Conservation (phyloP, 441 rosid species). For the Isatis lusitanica region DNA sequence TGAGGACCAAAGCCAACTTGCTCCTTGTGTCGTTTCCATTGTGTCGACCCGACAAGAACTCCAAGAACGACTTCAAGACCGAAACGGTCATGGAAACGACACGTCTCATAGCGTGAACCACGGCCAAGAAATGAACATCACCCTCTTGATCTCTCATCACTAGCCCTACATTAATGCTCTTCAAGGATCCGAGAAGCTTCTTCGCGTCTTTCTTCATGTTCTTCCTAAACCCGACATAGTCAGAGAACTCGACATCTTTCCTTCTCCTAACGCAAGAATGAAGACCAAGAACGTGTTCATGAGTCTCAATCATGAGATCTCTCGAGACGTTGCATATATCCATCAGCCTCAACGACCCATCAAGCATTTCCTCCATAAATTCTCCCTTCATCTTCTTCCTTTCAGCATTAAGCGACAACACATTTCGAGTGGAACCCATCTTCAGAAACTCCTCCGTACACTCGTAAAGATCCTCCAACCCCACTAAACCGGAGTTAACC, state of each 20-base stretch:
- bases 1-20: constrained; percentile 48
- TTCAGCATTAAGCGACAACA: constrained; percentile 34
- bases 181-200: constrained; percentile 41
- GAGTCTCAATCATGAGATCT: constrained; percentile 46
- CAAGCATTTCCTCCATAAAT: constrained; percentile 51
- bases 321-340: constrained; percentile 56
- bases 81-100: constrained; percentile 36
- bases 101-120: constrained; percentile 48
- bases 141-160: constrained; percentile 41
- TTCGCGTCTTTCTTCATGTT: constrained; percentile 56
- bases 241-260: constrained; percentile 31
- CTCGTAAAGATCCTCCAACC: constrained; percentile 45
- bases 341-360: constrained; percentile 54
- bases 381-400: constrained; percentile 32
- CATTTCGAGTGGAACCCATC: constrained; percentile 51
- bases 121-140: constrained; percentile 46
- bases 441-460: constrained; percentile 51
- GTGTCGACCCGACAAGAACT: constrained; percentile 43
- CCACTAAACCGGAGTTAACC: constrained; percentile 37
- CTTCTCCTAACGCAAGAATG: constrained; percentile 52
- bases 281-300: constrained; percentile 51
- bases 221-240: constrained; percentile 47
- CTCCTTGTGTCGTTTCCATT: constrained; percentile 32
- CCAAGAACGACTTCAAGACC: constrained; percentile 48
- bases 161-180: constrained; percentile 42